Evolutionary conservation across 768 basidiomycete genomes (phyloP), one percentile per base, ranked within the genome.

Genomic region (Amanita fuliginea): DNA sequence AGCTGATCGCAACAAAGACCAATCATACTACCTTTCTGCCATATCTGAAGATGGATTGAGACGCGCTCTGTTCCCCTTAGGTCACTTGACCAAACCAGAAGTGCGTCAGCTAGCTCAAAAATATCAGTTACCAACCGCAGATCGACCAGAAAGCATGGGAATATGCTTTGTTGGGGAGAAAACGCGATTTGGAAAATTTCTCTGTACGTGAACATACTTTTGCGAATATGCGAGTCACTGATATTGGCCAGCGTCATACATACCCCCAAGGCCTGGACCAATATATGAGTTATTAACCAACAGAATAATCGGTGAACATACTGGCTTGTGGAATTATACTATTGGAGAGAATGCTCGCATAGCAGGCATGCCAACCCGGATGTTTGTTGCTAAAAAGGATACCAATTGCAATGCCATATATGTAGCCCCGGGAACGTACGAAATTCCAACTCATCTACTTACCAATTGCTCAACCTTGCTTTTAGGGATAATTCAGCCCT

Each of bases 91-190:
- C 5, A 98, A 98, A 64, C 54, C 70, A 0, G 69, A 83, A 55
- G 89, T 96, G 0, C 76, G 91, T 11, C 70, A 74, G 51, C 66
- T 95, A 14, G 94, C 94, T 0, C 64, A 64, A 7, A 60, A 75
- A 28, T 76, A 75, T 60, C 66, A 62, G 1, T 64, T 97, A 16
- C 81, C 83, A 3, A 92, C 83, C 2, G 87, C 89, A 0, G 70
- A 76, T 2, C 73, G 89, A 52, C 73, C 72, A 14, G 94, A 98
- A 60, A 92, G 88, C 63, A 92, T 95, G 80, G 94, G 94, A 0
- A 75, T 98, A 14, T 98, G 94, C 59, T 98, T 98, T 55, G 81
- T 98, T 1, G 94, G 93, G 4, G 78, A 93, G 59, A 80, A 83
- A 58, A 70, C 72, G 8, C 75, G 68, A 42, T 94, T 95, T 55